Percentiles rank a stretch among this genome's conserved stretches.
Evolutionary conservation across 345 rosid genomes (phyloP).

Genomic region (Moringa oleifera): DNA sequence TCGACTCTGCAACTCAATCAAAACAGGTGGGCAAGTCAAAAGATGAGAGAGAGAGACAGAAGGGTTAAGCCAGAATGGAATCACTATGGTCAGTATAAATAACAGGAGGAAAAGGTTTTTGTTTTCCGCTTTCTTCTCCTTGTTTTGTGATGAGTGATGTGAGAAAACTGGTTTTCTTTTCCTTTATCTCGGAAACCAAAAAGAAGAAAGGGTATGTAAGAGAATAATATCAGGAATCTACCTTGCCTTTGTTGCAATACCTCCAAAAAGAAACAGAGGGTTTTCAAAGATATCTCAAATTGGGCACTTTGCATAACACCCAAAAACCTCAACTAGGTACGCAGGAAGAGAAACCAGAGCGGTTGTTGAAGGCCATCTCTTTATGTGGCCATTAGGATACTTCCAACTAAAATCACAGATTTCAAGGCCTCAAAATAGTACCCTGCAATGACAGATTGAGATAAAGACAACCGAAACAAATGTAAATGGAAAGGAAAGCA

Average conservation of each 20-base stretch:
- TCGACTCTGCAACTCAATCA: slow-evolving; percentile 2
- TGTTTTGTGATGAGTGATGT: not conserved
- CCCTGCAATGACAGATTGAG: slow-evolving; percentile 20
- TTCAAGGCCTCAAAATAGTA: slow-evolving; percentile 24
- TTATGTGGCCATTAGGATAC: not conserved
- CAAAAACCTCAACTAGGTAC: too few species aligned
- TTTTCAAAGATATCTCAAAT: slow-evolving; percentile 21
- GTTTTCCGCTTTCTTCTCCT: not conserved
- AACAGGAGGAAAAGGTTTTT: not conserved
- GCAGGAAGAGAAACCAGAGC: slow-evolving; percentile 6
- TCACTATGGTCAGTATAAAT: too few species aligned
- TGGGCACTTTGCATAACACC: slow-evolving; percentile 9
- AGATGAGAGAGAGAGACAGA: not conserved
- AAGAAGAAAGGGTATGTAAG: slow-evolving; percentile 17
- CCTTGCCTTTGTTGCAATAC: slow-evolving; percentile 30
- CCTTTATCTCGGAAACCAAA: slow-evolving; percentile 33
- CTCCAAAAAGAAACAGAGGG: slow-evolving; percentile 15
- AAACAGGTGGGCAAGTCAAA: not conserved
- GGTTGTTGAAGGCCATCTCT: slow-evolving; percentile 12
- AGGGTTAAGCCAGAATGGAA: too few species aligned
- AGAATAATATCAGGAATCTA: slow-evolving; percentile 47
- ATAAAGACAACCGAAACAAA: slow-evolving; percentile 15
- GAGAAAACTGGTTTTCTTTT: too few species aligned
- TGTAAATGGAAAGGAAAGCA: not conserved
- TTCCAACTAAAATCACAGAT: slow-evolving; percentile 31